Conservation (phyloP, 805 yeast species). For the Kodamaea laetipori region DNA sequence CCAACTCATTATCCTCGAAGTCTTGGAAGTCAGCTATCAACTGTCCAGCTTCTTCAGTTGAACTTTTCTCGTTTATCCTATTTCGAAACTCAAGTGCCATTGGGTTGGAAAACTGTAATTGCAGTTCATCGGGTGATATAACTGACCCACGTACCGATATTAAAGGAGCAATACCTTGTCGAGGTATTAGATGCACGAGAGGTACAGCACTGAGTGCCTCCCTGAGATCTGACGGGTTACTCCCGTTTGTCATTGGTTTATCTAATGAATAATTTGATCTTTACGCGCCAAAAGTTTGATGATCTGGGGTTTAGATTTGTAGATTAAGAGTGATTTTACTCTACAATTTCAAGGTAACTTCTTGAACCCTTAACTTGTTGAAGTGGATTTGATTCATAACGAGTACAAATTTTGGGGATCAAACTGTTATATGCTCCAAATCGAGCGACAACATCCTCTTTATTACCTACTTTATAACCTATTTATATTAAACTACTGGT, state of each 20-base stretch:
- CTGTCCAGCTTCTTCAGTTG: background rate
- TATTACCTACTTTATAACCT: too few relatives aligned
- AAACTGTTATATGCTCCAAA: too few relatives aligned
- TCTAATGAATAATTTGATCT: background rate
- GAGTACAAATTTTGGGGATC: too few relatives aligned
- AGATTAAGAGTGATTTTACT: too few relatives aligned
- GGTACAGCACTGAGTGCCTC: conserved; percentile 32
- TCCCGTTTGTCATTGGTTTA: conserved; percentile 5
- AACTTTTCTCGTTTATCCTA: conserved; percentile 11
- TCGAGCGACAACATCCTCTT: too few relatives aligned
- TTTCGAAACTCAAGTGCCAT: conserved; percentile 9
- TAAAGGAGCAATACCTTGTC: conserved; percentile 22
- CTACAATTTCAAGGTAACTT: too few relatives aligned
- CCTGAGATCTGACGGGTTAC: conserved; percentile 21
- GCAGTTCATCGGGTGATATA: conserved; percentile 18
- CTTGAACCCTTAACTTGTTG: too few relatives aligned
- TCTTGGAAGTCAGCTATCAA: conserved; percentile 19
- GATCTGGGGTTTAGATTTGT: background rate
- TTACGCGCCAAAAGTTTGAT: conserved; percentile 3
- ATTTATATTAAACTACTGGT: too few relatives aligned
- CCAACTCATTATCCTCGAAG: conserved; percentile 30
- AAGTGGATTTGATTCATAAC: too few relatives aligned
- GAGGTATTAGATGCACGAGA: conserved; percentile 30
- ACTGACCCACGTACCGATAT: conserved; percentile 16
- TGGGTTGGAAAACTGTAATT: conserved; percentile 8